Evolutionary conservation across 139 green algal genomes (phyloP), one percentile per base, ranked within the genome.

Genomic region (Tetraselmis chui): DNA sequence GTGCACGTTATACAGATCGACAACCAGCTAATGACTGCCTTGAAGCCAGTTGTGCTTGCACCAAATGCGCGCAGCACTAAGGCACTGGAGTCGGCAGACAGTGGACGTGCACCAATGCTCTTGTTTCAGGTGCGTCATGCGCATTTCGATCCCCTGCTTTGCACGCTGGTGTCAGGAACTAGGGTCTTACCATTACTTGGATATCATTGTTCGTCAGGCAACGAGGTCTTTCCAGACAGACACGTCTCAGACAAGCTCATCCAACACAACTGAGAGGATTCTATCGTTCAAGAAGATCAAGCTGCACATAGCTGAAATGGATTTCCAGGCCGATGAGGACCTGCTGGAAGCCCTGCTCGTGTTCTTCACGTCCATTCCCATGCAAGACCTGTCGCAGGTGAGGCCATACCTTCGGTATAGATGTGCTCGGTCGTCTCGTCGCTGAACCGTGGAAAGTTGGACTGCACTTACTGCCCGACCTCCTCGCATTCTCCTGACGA

Each of bases 1-100:
- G 81, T 97, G 23, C 82, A 89, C 30, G 86, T 87, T 24, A 28
- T 96, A 25, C 93, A 97, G 89, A 86, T 97, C 76, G 93, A 97
- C 90, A 95, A 97, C 88, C 93, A 97, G 87, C 89, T 95, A 86
- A 87, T 97, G 75, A 90, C 94, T 76, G 92, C 93, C 24, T 87
- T 83, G 11, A 88, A 94, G 79, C 93, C 93, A 0, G 93, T 97
- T 58, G 93, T 97, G 79, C 87, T 97, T 79, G 89, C 91, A 2
- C 90, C 90, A 11, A 67, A 67, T 18, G 45, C 45, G 45, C 45
- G 45, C 45, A 67, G 45, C 45, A 67, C 45, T 18, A 18, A 5
- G 11, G 45, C 11, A 18, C 45, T 67, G 45, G 45, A 67, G 45
- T 25, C 11, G 45, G 11, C 5, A 67, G 45, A 67, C 45, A 67